A percentile compares a stretch with the other conserved stretches of the same genome.
Evolutionary conservation across 2,329 filamentous ascomycete genomes (phyloP).

Genomic region (Verticillium nubilum): DNA sequence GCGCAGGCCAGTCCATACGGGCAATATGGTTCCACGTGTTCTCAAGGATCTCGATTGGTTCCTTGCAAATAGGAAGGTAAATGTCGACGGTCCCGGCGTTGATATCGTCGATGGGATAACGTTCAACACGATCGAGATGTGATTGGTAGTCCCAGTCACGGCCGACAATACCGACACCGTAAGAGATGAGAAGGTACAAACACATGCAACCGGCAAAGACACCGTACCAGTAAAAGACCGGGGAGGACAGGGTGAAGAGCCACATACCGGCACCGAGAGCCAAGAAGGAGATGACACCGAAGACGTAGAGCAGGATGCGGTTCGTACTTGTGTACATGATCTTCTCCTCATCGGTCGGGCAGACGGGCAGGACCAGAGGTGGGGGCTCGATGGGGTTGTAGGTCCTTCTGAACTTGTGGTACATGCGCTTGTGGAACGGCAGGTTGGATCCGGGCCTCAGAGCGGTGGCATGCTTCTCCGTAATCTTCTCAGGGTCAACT

Average conservation of each 20-base stretch:
- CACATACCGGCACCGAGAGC: slow-evolving; percentile 35
- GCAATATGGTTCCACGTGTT: slow-evolving; percentile 29
- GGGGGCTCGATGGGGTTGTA: slow-evolving; percentile 28
- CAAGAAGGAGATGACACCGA: slow-evolving; percentile 32
- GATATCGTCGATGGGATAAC: slow-evolving; percentile 23
- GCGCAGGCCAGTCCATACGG: slow-evolving; percentile 27
- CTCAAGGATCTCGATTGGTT: slow-evolving; percentile 31
- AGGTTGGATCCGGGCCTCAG: slow-evolving; percentile 4
- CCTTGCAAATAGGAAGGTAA: slow-evolving; percentile 34
- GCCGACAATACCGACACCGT: slow-evolving; percentile 31
- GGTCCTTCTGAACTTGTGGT: slow-evolving; percentile 19
- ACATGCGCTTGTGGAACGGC: slow-evolving; percentile 14
- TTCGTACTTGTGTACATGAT: slow-evolving; percentile 31
- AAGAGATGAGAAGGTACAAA: slow-evolving; percentile 33
- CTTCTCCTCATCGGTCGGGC: slow-evolving; percentile 33
- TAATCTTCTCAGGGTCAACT: slow-evolving; percentile 7
- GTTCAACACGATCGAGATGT: slow-evolving; percentile 23
- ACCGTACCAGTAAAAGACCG: slow-evolving; percentile 30
- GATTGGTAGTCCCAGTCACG: slow-evolving; percentile 29
- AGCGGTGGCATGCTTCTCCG: slow-evolving; percentile 8
- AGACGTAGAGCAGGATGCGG: slow-evolving; percentile 30
- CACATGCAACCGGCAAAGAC: slow-evolving; percentile 30
- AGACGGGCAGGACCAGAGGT: slow-evolving; percentile 25
- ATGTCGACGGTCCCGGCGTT: slow-evolving; percentile 33
- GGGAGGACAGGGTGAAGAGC: slow-evolving; percentile 30